Conservation (phyloP, 495 filamentous ascomycete species). For the Daldinia childiae region DNA sequence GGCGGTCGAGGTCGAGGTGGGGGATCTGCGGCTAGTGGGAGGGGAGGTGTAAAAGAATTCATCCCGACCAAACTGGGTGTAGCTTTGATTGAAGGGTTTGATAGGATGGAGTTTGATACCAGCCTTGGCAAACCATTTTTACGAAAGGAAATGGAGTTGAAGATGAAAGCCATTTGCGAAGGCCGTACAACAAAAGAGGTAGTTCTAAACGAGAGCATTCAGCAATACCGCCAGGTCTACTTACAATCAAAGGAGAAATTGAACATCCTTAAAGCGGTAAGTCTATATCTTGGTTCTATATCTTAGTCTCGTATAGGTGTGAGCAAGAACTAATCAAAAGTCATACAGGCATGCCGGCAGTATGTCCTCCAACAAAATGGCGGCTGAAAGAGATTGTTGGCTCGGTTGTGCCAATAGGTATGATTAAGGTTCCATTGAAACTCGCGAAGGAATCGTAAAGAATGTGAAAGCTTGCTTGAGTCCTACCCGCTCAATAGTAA, state of each 20-base stretch:
- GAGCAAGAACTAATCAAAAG: slow-evolving; percentile 37
- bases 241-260: slow-evolving; percentile 77
- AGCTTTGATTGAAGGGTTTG: slow-evolving; percentile 91
- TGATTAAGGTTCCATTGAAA: slow-evolving; percentile 22
- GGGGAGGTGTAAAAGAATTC: slow-evolving; percentile 77
- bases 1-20: slow-evolving; percentile 57
- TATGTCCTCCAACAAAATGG: slow-evolving; percentile 54
- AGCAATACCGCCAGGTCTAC: slow-evolving; percentile 86
- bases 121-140: slow-evolving; percentile 97
- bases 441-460: slow-evolving; percentile 21
- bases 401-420: not conserved
- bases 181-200: slow-evolving; percentile 76
- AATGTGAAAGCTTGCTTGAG: slow-evolving; percentile 6
- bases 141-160: slow-evolving; percentile 94
- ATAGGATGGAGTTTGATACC: slow-evolving; percentile 87
- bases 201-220: slow-evolving; percentile 81
- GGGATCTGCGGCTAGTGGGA: slow-evolving; percentile 46
- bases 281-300: slow-evolving; percentile 34
- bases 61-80: slow-evolving; percentile 91
- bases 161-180: slow-evolving; percentile 94
- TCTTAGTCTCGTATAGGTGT: not conserved
- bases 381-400: slow-evolving; percentile 27
- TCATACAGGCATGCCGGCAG: slow-evolving; percentile 57
- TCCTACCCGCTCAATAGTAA: slow-evolving; percentile 26
- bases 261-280: slow-evolving; percentile 76